Percentiles rank a stretch among this genome's conserved stretches.
phyloP scores from a whole-genome alignment of 2,329 filamentous ascomycete genomes.

The Byssoonygena ceratinophila region DNA sequence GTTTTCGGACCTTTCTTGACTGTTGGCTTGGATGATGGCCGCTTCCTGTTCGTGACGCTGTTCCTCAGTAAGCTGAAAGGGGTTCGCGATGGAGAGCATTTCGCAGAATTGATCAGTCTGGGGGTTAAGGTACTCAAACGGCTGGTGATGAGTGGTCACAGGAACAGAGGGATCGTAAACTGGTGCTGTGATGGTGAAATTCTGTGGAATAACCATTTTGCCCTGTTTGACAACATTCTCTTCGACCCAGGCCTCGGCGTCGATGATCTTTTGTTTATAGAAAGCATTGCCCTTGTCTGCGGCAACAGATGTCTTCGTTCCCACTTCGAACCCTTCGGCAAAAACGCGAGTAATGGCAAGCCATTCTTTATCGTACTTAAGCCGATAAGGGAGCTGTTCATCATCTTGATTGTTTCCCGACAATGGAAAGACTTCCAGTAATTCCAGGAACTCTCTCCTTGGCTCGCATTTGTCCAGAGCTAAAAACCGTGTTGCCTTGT shows the following conservation, averaged over 20 bases:
- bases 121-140: constrained; percentile 72
- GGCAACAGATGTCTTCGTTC: constrained; percentile 46
- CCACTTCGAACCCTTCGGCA: constrained; percentile 53
- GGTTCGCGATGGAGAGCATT: constrained; percentile 64
- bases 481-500: constrained; percentile 71
- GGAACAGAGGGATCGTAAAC: constrained; percentile 51
- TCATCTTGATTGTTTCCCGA: constrained; percentile 22
- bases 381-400: constrained; percentile 42
- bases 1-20: constrained; percentile 19
- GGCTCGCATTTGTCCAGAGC: constrained; percentile 86
- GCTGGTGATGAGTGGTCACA: constrained; percentile 51
- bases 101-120: constrained; percentile 77
- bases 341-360: constrained; percentile 84
- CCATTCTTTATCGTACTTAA: constrained; percentile 90
- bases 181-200: constrained; percentile 69
- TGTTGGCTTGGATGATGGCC: constrained; percentile 15
- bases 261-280: constrained; percentile 58
- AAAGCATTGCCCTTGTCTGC: constrained; percentile 57
- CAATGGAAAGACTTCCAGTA: constrained; percentile 53
- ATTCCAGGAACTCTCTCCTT: constrained; percentile 58
- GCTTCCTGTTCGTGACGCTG: constrained; percentile 46
- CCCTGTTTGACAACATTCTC: constrained; percentile 56
- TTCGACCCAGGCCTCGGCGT: constrained; percentile 68
- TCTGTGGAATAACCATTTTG: constrained; percentile 60
- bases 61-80: constrained; percentile 61